Percentiles rank a stretch among this genome's conserved stretches.
Conservation (phyloP, 345 rosid genomes). For the Arabidopsis suecica region DNA sequence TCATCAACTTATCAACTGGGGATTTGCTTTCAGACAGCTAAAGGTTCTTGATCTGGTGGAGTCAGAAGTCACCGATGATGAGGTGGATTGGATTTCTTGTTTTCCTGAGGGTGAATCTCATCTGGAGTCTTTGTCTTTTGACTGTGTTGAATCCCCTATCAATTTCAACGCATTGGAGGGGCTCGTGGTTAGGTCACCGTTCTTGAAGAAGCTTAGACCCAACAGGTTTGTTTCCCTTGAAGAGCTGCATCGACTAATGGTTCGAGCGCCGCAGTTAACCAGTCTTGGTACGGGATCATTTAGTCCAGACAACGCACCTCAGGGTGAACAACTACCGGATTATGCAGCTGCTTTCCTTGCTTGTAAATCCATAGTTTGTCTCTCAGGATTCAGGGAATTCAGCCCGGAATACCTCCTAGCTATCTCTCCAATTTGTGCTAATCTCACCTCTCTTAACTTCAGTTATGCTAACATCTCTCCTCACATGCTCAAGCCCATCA, state of each 20-base stretch:
- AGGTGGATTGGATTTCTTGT: conserved; percentile 76
- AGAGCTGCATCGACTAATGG: conserved; percentile 59
- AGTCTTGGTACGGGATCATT: conserved; percentile 91
- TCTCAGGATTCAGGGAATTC: conserved; percentile 83
- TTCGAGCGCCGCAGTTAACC: conserved; percentile 72
- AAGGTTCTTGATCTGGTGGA: conserved; percentile 81
- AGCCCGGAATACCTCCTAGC: conserved; percentile 67
- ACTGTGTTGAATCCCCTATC: conserved; percentile 64
- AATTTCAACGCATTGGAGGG: conserved; percentile 75
- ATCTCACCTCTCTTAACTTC: conserved; percentile 82
- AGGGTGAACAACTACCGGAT: conserved; percentile 59
- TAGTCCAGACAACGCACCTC: conserved; percentile 51
- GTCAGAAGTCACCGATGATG: conserved; percentile 70
- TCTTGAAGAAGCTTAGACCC: conserved; percentile 66
- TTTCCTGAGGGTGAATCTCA: conserved; percentile 68
- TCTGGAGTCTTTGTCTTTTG: conserved; percentile 74
- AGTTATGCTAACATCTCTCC: conserved; percentile 80
- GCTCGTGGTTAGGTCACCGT: conserved; percentile 72
- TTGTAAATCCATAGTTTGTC: conserved; percentile 70
- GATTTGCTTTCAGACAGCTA: conserved; percentile 61
- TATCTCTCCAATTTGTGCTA: conserved; percentile 70
- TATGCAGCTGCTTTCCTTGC: conserved; percentile 69
- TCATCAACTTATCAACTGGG: conserved; percentile 1
- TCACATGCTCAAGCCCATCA: conserved; percentile 73
- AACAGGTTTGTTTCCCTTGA: conserved; percentile 68